Conservation (phyloP, 129 eudicot species). For the Tagetes erecta region DNA sequence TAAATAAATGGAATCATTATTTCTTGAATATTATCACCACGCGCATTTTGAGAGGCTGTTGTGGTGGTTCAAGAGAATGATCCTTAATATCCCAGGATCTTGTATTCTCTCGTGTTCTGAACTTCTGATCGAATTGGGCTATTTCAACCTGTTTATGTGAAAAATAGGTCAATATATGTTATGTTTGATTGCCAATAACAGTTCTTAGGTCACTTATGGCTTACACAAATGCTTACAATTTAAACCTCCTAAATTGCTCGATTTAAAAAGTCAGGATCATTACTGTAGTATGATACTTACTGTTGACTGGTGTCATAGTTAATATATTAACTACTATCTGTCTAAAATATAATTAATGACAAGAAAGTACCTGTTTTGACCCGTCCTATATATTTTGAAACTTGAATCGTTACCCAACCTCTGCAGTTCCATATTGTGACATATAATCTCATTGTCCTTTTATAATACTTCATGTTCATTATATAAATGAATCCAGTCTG, state of each 20-base stretch:
- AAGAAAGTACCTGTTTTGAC: not conserved
- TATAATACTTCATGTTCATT: not conserved
- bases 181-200: not conserved
- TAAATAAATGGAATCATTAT: not conserved
- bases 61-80: constrained; percentile 2
- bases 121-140: not conserved
- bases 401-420: not conserved
- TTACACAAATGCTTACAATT: not conserved
- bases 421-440: not conserved
- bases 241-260: not conserved
- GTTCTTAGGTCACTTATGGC: not conserved
- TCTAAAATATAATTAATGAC: not conserved
- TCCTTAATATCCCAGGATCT: not conserved
- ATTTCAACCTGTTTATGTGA: not conserved
- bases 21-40: constrained; percentile 1
- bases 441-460: not conserved
- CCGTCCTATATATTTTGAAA: not conserved
- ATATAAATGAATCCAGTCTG: not conserved
- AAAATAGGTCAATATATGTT: not conserved
- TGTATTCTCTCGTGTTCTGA: not conserved
- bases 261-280: not conserved
- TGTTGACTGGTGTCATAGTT: not conserved
- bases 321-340: not conserved
- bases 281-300: not conserved
- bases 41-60: not conserved